Evolutionary conservation across 257 asterid genomes (phyloP).

Genomic region (Eustoma russellianum): DNA sequence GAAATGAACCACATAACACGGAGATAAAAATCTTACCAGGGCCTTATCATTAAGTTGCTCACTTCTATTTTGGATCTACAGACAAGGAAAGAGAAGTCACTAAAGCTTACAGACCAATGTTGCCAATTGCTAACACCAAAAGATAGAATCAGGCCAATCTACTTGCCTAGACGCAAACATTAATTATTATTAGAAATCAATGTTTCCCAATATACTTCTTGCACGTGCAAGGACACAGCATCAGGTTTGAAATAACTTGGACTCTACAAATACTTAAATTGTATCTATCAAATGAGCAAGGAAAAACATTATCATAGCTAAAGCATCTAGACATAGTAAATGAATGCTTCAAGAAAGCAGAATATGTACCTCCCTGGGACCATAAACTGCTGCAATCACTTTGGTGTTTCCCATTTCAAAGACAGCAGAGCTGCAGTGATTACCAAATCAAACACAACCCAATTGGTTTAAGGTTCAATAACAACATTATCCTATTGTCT

Average conservation of each 20-base stretch:
- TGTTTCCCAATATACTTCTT: neutral
- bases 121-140: neutral
- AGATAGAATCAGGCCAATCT: too few relatives aligned
- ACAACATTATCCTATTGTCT: too few relatives aligned
- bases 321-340: neutral
- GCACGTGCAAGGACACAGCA: neutral
- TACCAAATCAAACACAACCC: constrained; percentile 7
- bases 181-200: neutral
- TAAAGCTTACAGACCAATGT: neutral
- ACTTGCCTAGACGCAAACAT: neutral
- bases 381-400: constrained; percentile 98
- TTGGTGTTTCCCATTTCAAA: constrained; percentile 97
- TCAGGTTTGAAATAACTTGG: neutral
- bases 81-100: neutral
- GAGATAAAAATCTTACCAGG: constrained; percentile 46
- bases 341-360: neutral
- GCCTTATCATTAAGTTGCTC: constrained; percentile 75
- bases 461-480: constrained; percentile 6
- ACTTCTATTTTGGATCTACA: constrained; percentile 81
- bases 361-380: constrained; percentile 75
- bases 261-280: constrained; percentile 1
- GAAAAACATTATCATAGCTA: neutral
- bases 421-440: constrained; percentile 74
- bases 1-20: constrained; percentile 1
- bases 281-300: neutral